Base-by-base conservation (phyloP, 1,284 basidiomycete genomes). In the Ceratobasidium papillatum region DNA sequence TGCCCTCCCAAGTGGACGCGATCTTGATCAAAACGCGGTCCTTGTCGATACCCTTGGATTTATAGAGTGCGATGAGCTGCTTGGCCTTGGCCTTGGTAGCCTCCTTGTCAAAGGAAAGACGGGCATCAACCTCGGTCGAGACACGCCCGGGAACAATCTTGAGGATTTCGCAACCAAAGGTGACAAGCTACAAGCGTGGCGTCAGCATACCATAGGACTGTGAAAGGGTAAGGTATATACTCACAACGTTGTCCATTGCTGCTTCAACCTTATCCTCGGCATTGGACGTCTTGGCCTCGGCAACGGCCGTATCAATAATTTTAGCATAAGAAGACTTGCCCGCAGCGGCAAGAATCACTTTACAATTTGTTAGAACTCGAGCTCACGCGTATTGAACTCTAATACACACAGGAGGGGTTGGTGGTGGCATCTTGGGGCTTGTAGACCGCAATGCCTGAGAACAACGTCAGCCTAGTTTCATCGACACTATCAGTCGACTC, bases 11-110 rank as follows among this genome's bases (percentile, higher is more conserved):
- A 68, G 96, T 98, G 49, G 97, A 98, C 38, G 97, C 97, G 80
- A 99, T 98, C 88, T 99, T 99, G 91, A 99, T 98, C 80, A 99
- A 87, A 77, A 98, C 86, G 77, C 97, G 95, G 76, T 99, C 96
- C 85, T 94, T 95, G 83, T 89, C 86, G 85, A 99, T 90, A 77
- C 97, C 97, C 77, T 94, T 83, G 43, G 91, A 92, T 75, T 97
- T 89, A 88, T 99, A 99, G 77, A 99, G 91, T 45, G 89, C 90
- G 80, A 99, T 99, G 80, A 99, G 90, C 83, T 97, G 89, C 85
- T 92, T 92, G 77, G 95, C 96, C 91, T 97, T 98, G 78, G 87
- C 88, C 84, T 95, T 96, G 79, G 95, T 97, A 47, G 82, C 94
- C 83, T 93, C 90, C 85, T 94, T 98, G 87, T 99, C 93, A 84